Percentiles rank a stretch among this genome's conserved stretches.
Evolutionary conservation across 257 asterid genomes (phyloP).

Genomic region (Craterostigma plantagineum): DNA sequence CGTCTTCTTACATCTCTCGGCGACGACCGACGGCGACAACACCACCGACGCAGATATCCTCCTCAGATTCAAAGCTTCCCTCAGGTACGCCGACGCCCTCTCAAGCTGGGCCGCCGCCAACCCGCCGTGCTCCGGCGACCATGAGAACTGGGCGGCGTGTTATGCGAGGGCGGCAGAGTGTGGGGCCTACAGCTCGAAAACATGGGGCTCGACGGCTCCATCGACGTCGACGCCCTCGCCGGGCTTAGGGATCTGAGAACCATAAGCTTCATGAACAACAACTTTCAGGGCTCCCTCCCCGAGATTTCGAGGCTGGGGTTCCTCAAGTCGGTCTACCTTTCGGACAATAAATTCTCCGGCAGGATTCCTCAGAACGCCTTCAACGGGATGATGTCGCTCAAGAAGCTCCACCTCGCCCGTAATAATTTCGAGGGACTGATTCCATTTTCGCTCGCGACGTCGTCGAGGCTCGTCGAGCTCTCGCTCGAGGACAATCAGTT

Average conservation of each 20-base stretch:
- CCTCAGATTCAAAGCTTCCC: conserved; percentile 23
- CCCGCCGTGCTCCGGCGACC: conserved; percentile 22
- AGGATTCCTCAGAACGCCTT: conserved; percentile 24
- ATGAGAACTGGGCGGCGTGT: conserved; percentile 22
- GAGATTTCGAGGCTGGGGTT: conserved; percentile 16
- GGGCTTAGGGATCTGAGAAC: conserved; percentile 25
- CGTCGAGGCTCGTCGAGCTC: conserved; percentile 49
- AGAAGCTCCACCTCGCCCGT: conserved; percentile 43
- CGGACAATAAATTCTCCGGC: conserved; percentile 41
- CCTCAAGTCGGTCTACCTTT: conserved; percentile 30
- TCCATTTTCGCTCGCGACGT: conserved; percentile 23
- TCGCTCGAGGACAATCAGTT: conserved; percentile 39
- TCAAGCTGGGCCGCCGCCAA: conserved; percentile 15
- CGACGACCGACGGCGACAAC: conserved; percentile 5
- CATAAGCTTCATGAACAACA: conserved; percentile 41
- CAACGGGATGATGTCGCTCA: conserved; percentile 36
- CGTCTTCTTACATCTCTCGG: conserved; percentile 4
- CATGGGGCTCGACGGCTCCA: conserved; percentile 42
- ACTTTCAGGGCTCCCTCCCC: conserved; percentile 47
- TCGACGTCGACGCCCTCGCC: conserved; percentile 39
- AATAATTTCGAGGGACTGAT: conserved; percentile 41
- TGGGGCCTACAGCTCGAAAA: conserved; percentile 51
- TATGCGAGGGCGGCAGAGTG: conserved; percentile 26
- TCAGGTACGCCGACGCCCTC: conserved; percentile 10
- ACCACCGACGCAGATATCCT: conserved; percentile 25